Evolutionary conservation across 345 rosid species (phyloP), one percentile per base, ranked within the genome.

Genomic region (Euphorbia tirucalli): DNA sequence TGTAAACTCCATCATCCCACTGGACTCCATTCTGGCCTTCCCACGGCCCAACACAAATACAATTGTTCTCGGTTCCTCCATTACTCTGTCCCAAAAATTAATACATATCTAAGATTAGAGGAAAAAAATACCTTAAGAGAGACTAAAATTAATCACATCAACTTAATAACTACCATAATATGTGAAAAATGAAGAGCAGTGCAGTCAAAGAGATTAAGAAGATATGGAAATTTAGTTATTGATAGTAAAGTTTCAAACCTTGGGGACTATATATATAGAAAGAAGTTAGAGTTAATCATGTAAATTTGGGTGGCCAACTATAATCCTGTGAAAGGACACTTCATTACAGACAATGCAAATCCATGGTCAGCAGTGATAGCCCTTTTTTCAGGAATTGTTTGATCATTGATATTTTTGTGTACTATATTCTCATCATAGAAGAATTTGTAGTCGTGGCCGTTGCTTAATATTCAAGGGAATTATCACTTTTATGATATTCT

Each of bases 1-100:
- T 22, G 61, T 60, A 52, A 28, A 73, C 43, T 46, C 83, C 83
- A 30, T 73, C 76, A 30, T 66, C 75, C 78, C 75, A 77, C 11
- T 67, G 66, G 5, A 55, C 70, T 19, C 78, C 83, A 15, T 37
- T 61, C 56, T 61, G 78, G 57, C 78, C 80, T 31, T 80, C 83
- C 75, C 73, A 73, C 2, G 80, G 83, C 28, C 83, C 83, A 15
- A 69, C 69, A 5, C 65, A 56, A 4, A 75, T 28, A 9, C 58
- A 27, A 27, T 1, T 44, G 16, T 30, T 72, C 58, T 76, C 71
- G 13, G 19, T 3, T 11, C 19, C 37, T 52, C 61, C 78, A 15
- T 6, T 24, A 25, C 60, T 66, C 82, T 79, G 59, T 52, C 28
- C 14, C 49, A 37, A 9, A 54, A 58, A 8, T 44, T 5, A 60